These are phyloP conservation scores for Arthroderma sp. DNA, from an alignment of 2,329 filamentous ascomycete species.

Conservation along the genomic window DNA sequence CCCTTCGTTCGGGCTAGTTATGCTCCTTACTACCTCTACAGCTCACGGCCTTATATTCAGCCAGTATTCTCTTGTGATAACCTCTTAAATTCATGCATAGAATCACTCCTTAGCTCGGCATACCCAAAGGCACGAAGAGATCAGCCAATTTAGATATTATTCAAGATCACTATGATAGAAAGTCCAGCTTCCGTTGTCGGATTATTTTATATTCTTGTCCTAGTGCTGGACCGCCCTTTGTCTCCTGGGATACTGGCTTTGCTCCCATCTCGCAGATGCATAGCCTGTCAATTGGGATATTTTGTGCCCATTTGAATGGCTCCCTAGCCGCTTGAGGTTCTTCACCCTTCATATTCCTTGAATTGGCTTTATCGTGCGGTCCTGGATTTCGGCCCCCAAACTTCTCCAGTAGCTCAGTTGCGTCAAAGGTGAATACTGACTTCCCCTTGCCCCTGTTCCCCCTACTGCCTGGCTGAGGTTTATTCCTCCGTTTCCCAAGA, in stretches of 20 bases:
- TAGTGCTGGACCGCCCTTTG: conserved; percentile 34
- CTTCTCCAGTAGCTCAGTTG: conserved; percentile 22
- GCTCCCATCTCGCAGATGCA: conserved; percentile 84
- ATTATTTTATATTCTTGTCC: conserved; percentile 44
- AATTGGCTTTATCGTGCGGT: neutral
- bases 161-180: conserved; percentile 1
- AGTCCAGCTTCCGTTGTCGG: conserved; percentile 25
- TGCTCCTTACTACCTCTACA: no score
- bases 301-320: conserved; percentile 55
- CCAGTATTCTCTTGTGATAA: no score
- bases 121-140: neutral
- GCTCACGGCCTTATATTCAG: no score
- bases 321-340: conserved; percentile 19
- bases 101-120: no score
- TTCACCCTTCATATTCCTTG: neutral
- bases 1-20: no score
- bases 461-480: conserved; percentile 2
- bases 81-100: no score
- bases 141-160: neutral
- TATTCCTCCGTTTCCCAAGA: conserved; percentile 20
- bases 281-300: conserved; percentile 55
- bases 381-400: conserved; percentile 19
- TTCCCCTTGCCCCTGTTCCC: conserved; percentile 11
- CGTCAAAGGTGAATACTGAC: conserved; percentile 38
- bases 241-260: conserved; percentile 44